Base-by-base conservation (phyloP, 495 filamentous ascomycete genomes). In the Thermothielavioides terrestris region DNA sequence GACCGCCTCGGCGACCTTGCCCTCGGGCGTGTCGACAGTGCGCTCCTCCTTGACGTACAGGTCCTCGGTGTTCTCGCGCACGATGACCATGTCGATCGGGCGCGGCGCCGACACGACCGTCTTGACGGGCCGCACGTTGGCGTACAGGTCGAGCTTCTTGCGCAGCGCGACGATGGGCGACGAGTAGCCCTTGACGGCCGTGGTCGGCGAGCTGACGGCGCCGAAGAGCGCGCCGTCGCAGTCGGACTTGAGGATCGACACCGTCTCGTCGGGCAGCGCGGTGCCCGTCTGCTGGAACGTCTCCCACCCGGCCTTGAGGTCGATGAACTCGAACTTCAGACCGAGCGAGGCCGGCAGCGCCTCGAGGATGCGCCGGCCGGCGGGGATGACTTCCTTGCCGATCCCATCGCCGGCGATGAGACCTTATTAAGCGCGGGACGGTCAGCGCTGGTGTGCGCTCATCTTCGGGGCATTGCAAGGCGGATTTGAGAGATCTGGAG, bases 341-440 rank as follows among this genome's bases (percentile, higher is more conserved):
- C 82, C 82, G 22, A 94, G 70, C 12, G 88, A 88, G 27, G 80
- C 64, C 4, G 89, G 88, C 2, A 97, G 82, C 28, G 92, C 83
- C 73, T 97, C 89, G 58, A 98, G 85, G 57, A 97, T 73, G 40
- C 81, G 80, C 47, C 89, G 86, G 50, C 91, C 92, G 45, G 92
- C 90, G 56, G 94, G 94, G 69, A 98, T 95, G 66, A 98, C 92
- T 72, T 98, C 92, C 62, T 86, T 87, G 67, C 92, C 92, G 69
- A 98, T 98, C 67, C 92, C 92, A 74, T 98, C 92, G 66, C 92
- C 92, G 67, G 92, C 88, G 61, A 97, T 95, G 64, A 98, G 85
- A 63, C 89, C 90, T 94, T n/a, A n/a, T n/a, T n/a, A n/a, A 58
- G 35, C 2, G 34, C 20, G 23, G 39, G 59, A 15, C n/a, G 40